phyloP scores from a whole-genome alignment of 192 early-diverging fungal species.

The Kickxella alabastrina region DNA sequence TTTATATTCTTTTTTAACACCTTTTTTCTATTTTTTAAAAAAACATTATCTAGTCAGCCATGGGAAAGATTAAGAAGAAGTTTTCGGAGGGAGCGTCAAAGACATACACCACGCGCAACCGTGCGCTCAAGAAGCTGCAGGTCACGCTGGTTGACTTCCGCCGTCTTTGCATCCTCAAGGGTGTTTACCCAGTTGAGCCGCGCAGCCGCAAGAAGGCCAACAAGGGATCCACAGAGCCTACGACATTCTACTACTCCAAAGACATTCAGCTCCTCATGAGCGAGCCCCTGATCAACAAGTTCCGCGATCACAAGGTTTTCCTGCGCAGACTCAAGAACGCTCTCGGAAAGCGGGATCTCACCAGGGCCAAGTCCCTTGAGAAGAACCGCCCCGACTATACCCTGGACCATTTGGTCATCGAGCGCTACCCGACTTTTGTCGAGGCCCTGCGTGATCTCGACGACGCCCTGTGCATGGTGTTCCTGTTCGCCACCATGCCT shows the following conservation, averaged over 20 bases:
- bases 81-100: conserved; percentile 81
- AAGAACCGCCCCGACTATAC: conserved; percentile 78
- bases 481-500: conserved; percentile 89
- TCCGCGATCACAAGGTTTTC: conserved; percentile 89
- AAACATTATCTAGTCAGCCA: too few relatives aligned
- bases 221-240: conserved; percentile 85
- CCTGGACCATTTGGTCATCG: conserved; percentile 91
- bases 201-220: conserved; percentile 89
- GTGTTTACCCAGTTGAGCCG: conserved; percentile 96
- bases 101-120: conserved; percentile 87
- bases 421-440: conserved; percentile 91
- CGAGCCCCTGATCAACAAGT: conserved; percentile 89
- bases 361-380: conserved; percentile 71
- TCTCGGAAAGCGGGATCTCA: conserved; percentile 75
- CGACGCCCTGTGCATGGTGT: conserved; percentile 97
- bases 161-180: conserved; percentile 97
- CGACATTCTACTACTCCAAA: conserved; percentile 90
- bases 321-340: conserved; percentile 83
- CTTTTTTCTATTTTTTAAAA: conserved; percentile 4
- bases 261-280: conserved; percentile 93
- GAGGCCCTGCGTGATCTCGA: conserved; percentile 94
- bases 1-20: not conserved
- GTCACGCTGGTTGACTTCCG: conserved; percentile 91
- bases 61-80: conserved; percentile 66
- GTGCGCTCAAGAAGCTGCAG: conserved; percentile 93